Evolutionary conservation across 768 basidiomycete species (phyloP).

Genomic region (Lanmaoa pseudosensibilis): DNA sequence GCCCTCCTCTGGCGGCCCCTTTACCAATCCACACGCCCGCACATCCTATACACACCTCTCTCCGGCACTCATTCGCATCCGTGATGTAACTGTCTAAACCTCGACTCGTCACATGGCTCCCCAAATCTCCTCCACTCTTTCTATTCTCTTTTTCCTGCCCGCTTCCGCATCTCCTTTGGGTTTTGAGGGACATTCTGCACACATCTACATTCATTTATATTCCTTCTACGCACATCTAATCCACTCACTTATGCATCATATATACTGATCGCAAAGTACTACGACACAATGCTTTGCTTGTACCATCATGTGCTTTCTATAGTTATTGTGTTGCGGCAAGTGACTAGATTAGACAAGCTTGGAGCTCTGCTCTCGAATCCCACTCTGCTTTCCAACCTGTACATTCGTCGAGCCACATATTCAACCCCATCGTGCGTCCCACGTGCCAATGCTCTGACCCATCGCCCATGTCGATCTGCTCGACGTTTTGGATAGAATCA

Average conservation of each 20-base stretch:
- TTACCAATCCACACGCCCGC: slow-evolving; percentile 59
- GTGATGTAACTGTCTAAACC: slow-evolving; percentile 35
- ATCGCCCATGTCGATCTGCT: slow-evolving; percentile 39
- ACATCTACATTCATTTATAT: slow-evolving; percentile 26
- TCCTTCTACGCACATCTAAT: slow-evolving; percentile 31
- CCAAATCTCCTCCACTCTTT: background rate
- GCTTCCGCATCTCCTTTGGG: slow-evolving; percentile 12
- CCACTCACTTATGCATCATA: slow-evolving; percentile 37
- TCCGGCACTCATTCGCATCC: slow-evolving; percentile 46
- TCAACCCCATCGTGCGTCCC: slow-evolving; percentile 45
- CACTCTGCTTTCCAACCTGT: slow-evolving; percentile 42
- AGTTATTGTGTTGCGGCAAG: slow-evolving; percentile 32
- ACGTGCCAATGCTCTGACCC: slow-evolving; percentile 43
- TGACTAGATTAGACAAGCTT: slow-evolving; percentile 33
- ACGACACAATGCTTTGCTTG: slow-evolving; percentile 28
- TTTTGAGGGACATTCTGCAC: slow-evolving; percentile 10
- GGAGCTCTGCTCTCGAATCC: slow-evolving; percentile 15
- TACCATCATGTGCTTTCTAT: slow-evolving; percentile 35
- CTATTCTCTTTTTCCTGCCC: slow-evolving; percentile 8
- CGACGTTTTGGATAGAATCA: slow-evolving; percentile 36
- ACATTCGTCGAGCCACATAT: slow-evolving; percentile 8
- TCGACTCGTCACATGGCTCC: background rate
- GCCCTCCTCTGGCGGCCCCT: slow-evolving; percentile 41
- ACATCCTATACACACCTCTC: slow-evolving; percentile 59
- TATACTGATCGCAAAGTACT: slow-evolving; percentile 32